These are phyloP conservation scores for Penicillium tannophilum DNA, from an alignment of 495 filamentous ascomycete genomes.

Conservation along the genomic window DNA sequence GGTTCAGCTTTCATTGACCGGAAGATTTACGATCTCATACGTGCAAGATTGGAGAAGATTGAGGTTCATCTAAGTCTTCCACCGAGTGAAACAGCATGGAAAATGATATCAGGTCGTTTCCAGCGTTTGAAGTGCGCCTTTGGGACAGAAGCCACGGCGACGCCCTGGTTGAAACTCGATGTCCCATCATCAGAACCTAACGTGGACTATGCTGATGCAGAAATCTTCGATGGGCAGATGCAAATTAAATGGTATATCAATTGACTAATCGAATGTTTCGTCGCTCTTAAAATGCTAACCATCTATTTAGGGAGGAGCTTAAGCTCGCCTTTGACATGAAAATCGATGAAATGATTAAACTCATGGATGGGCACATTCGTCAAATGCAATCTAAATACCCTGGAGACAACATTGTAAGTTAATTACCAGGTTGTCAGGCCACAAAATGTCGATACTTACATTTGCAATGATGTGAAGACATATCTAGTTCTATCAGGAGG, in stretches of 20 bases:
- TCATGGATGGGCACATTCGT: slow-evolving; percentile 57
- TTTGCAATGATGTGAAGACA: slow-evolving; percentile 18
- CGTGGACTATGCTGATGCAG: slow-evolving; percentile 25
- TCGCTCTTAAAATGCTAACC: background rate
- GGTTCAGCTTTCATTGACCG: slow-evolving; percentile 45
- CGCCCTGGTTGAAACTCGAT: slow-evolving; percentile 31
- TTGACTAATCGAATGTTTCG: background rate
- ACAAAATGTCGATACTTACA: background rate
- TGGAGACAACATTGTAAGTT: slow-evolving; percentile 48
- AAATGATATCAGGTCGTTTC: slow-evolving; percentile 41
- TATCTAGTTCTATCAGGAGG: slow-evolving; percentile 66
- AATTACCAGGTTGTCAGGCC: background rate
- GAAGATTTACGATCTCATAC: slow-evolving; percentile 28
- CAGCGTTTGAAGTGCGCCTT: slow-evolving; percentile 44
- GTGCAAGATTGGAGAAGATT: slow-evolving; percentile 27
- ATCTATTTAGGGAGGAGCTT: slow-evolving; percentile 8
- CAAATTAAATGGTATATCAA: slow-evolving; percentile 31
- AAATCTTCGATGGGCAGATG: slow-evolving; percentile 38
- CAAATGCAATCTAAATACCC: slow-evolving; percentile 49
- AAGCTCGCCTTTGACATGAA: slow-evolving; percentile 53
- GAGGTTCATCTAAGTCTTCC: slow-evolving; percentile 19
- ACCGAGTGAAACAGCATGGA: slow-evolving; percentile 29
- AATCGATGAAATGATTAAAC: slow-evolving; percentile 51
- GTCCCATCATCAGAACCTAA: slow-evolving; percentile 30
- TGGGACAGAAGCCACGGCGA: slow-evolving; percentile 30